These are phyloP conservation scores for Coelastrella sp. DNA, from an alignment of 139 green algal genomes.

Conservation along the genomic window DNA sequence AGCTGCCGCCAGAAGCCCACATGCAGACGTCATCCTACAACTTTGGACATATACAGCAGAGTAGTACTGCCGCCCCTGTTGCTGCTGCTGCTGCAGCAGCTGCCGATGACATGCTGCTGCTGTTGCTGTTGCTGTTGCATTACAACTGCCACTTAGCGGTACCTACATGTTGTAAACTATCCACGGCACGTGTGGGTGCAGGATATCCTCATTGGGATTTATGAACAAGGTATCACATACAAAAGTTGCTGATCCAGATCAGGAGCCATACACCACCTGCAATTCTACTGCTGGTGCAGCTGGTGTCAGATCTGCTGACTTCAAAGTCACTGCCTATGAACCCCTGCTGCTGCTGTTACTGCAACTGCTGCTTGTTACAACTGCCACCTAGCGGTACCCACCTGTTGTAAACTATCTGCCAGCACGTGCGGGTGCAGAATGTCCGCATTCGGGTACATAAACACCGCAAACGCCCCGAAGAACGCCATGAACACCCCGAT, in stretches of 20 bases:
- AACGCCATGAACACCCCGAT: slow-evolving; percentile 87
- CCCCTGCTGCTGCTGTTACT: slow-evolving; percentile 23
- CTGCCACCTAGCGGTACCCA: not conserved
- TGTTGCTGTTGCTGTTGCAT: too few species aligned
- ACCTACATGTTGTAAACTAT: too few species aligned
- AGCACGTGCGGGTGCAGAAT: slow-evolving; percentile 78
- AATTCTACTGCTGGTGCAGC: too few species aligned
- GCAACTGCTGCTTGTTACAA: not conserved
- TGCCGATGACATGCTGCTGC: not conserved
- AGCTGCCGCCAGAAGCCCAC: not conserved
- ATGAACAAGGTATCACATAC: too few species aligned
- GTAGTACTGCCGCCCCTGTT: not conserved
- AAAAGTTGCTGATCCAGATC: too few species aligned
- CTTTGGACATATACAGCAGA: not conserved
- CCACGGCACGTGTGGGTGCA: too few species aligned
- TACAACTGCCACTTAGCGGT: too few species aligned
- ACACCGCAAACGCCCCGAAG: slow-evolving; percentile 84
- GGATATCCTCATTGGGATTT: too few species aligned
- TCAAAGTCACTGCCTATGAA: too few species aligned
- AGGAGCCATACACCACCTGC: too few species aligned
- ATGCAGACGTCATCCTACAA: not conserved
- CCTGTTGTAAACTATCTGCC: slow-evolving; percentile 56
- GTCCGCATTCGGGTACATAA: slow-evolving; percentile 88
- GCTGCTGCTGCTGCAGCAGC: not conserved
- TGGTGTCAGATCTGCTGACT: too few species aligned